phyloP scores from a whole-genome alignment of 2,329 filamentous ascomycete genomes.

The Knoxdaviesia proteae region DNA sequence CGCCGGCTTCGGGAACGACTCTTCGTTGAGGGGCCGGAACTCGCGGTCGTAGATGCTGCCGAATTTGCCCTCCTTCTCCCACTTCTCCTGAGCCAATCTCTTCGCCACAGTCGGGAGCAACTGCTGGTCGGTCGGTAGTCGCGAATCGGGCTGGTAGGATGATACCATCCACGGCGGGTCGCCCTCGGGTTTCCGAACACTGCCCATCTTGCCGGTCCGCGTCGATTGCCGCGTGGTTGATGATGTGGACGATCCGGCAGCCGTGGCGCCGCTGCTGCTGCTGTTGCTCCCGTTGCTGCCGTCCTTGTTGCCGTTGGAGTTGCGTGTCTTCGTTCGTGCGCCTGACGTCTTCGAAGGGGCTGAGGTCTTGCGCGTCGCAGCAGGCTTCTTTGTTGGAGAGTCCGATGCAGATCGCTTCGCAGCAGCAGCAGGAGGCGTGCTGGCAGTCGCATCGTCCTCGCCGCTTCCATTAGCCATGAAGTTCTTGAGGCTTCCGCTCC shows the following conservation, averaged over 20 bases:
- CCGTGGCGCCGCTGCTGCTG: slow-evolving; percentile 14
- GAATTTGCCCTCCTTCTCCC: slow-evolving; percentile 79
- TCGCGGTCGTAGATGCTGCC: slow-evolving; percentile 73
- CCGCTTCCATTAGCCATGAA: slow-evolving; percentile 21
- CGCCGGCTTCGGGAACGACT: slow-evolving; percentile 26
- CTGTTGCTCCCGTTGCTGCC: slow-evolving; percentile 38
- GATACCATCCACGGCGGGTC: slow-evolving; percentile 90
- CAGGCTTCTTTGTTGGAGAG: slow-evolving; percentile 31
- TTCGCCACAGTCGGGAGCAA: slow-evolving; percentile 86
- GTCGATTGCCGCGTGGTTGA: slow-evolving; percentile 37
- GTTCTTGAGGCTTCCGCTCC: slow-evolving; percentile 46
- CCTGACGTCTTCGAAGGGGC: slow-evolving; percentile 18
- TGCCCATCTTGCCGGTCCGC: slow-evolving; percentile 29
- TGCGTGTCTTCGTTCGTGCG: slow-evolving; percentile 8
- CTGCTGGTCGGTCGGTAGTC: slow-evolving; percentile 84
- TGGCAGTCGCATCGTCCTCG: slow-evolving; percentile 5
- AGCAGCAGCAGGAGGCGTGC: slow-evolving; percentile 4
- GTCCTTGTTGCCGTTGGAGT: slow-evolving; percentile 17
- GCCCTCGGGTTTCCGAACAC: slow-evolving; percentile 58
- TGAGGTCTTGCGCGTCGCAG: slow-evolving; percentile 22
- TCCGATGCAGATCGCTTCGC: slow-evolving; percentile 25
- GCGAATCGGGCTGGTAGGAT: slow-evolving; percentile 89
- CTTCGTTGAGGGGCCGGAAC: slow-evolving; percentile 62
- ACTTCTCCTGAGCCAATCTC: slow-evolving; percentile 79
- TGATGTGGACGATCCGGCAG: not conserved